Evolutionary conservation across 148 eudicot genomes (phyloP).

Genomic region (Rhododendron ovatum): DNA sequence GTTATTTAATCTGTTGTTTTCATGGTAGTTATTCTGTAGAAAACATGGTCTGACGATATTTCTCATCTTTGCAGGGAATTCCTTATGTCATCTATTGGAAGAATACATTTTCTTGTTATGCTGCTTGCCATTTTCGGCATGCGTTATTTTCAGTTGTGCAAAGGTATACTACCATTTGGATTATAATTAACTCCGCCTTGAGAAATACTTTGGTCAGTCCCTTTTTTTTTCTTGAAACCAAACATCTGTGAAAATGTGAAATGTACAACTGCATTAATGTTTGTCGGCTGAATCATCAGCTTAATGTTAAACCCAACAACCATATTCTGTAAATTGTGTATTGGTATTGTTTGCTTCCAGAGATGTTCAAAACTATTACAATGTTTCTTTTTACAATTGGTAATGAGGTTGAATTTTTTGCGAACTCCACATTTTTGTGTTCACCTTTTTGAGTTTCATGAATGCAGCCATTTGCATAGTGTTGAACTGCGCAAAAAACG

Average conservation of each 20-base stretch:
- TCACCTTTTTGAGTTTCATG: neutral
- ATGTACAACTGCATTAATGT: neutral
- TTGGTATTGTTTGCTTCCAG: neutral
- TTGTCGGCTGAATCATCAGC: neutral
- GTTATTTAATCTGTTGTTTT: neutral
- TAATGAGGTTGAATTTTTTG: neutral
- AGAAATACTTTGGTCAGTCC: neutral
- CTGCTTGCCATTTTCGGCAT: constrained; percentile 83
- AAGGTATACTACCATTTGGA: constrained; percentile 40
- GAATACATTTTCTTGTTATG: constrained; percentile 55
- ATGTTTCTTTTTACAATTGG: neutral
- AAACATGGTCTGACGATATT: neutral
- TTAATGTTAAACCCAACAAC: neutral
- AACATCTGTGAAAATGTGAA: neutral
- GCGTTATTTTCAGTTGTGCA: constrained; percentile 81
- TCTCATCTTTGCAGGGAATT: constrained; percentile 62
- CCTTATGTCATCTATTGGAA: constrained; percentile 86
- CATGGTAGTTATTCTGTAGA: constrained; percentile 4
- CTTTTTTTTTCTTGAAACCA: neutral
- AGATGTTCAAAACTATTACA: neutral
- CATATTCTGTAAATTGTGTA: neutral
- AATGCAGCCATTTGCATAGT: neutral
- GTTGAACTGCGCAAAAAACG: neutral
- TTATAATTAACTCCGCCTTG: neutral
- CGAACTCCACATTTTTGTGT: neutral